Percentiles rank a stretch among this genome's conserved stretches.
Conservation (phyloP, 1,284 basidiomycete genomes). For the Tremellales sp. region DNA sequence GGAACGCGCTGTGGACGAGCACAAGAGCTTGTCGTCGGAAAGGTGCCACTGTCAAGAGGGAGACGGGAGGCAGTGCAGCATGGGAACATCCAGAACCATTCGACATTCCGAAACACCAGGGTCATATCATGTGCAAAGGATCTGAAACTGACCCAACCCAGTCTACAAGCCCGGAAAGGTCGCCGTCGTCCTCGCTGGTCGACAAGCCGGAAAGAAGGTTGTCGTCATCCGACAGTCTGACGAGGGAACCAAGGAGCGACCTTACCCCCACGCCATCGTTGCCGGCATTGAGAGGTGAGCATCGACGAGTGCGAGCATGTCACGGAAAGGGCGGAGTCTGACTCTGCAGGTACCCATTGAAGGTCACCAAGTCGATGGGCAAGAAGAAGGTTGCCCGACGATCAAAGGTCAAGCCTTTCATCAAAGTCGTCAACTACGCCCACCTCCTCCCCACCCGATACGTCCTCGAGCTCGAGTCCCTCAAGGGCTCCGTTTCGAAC, state of each 20-base stretch:
- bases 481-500: constrained; percentile 74
- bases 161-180: constrained; percentile 99
- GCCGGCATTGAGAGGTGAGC: constrained; percentile 76
- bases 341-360: constrained; percentile 70
- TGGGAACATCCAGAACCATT: no score
- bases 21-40: no score
- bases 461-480: constrained; percentile 83
- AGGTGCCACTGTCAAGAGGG: no score
- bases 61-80: no score
- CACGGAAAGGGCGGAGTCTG: background rate
- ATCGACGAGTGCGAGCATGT: no score
- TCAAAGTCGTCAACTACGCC: constrained; percentile 97
- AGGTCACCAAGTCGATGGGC: constrained; percentile 94
- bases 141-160: constrained; percentile 43
- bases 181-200: constrained; percentile 91
- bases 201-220: constrained; percentile 97
- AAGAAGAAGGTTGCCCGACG: constrained; percentile 85
- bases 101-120: no score
- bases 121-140: no score
- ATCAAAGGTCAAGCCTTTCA: constrained; percentile 96
- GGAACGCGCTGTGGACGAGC: no score
- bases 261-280: constrained; percentile 93
- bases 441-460: constrained; percentile 98
- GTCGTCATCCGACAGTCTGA: constrained; percentile 93
- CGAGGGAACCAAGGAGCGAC: constrained; percentile 80